phyloP scores from a whole-genome alignment of 2,329 filamentous ascomycete genomes.

The Aureobasidium melanogenum region DNA sequence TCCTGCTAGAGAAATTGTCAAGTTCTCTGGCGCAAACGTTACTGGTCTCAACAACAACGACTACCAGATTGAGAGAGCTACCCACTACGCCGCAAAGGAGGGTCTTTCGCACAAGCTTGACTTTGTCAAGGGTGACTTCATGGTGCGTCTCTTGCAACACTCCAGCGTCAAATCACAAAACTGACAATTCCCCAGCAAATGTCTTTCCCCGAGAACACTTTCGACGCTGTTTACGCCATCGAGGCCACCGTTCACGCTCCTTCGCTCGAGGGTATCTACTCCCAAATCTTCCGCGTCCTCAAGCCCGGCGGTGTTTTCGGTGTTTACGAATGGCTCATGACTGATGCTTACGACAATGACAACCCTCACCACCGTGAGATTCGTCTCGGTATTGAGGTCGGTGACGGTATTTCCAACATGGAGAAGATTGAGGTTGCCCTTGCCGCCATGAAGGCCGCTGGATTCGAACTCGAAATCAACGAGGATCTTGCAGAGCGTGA shows the following conservation, averaged over 20 bases:
- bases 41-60: slow-evolving; percentile 98
- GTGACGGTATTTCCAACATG: slow-evolving; percentile 97
- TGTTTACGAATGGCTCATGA: slow-evolving; percentile 99
- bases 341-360: slow-evolving; percentile 82
- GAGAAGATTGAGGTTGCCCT: slow-evolving; percentile 75
- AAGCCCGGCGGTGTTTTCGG: slow-evolving; percentile 95
- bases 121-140: slow-evolving; percentile 95
- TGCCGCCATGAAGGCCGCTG: slow-evolving; percentile 74
- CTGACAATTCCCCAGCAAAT: slow-evolving; percentile 56
- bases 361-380: slow-evolving; percentile 82
- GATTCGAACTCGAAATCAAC: slow-evolving; percentile 73
- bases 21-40: slow-evolving; percentile 84
- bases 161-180: slow-evolving; percentile 3
- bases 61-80: slow-evolving; percentile 96
- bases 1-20: slow-evolving; percentile 89
- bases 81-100: slow-evolving; percentile 72
- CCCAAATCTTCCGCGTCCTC: slow-evolving; percentile 85
- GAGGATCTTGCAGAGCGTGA: slow-evolving; percentile 76
- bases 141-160: slow-evolving; percentile 42
- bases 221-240: slow-evolving; percentile 94
- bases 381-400: slow-evolving; percentile 87
- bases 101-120: slow-evolving; percentile 68
- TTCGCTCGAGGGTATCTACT: slow-evolving; percentile 82
- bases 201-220: slow-evolving; percentile 83
- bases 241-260: slow-evolving; percentile 96